Evolutionary conservation across 2,329 filamentous ascomycete genomes (phyloP).

Genomic region (Juglanconis juglandina): DNA sequence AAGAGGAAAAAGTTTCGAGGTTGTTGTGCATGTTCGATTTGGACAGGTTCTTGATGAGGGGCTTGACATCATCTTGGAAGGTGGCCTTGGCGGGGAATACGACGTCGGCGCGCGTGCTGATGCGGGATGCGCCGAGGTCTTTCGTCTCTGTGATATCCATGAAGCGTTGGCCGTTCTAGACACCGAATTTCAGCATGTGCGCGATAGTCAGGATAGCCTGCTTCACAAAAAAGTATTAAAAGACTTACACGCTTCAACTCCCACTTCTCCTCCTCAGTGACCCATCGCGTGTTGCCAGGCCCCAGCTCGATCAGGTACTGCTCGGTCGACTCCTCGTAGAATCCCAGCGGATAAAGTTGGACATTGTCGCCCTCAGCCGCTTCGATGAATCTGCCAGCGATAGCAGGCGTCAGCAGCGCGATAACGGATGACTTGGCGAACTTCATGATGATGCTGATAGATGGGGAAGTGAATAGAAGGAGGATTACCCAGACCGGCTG

Average conservation of each 20-base stretch:
- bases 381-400: constrained; percentile 56
- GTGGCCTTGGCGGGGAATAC: constrained; percentile 56
- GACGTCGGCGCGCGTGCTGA: constrained; percentile 14
- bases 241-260: constrained; percentile 70
- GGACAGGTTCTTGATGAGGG: constrained; percentile 56
- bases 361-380: constrained; percentile 48
- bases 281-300: constrained; percentile 80
- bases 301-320: constrained; percentile 76
- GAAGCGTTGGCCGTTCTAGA: constrained; percentile 67
- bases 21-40: constrained; percentile 64
- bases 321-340: constrained; percentile 35
- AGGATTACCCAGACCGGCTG: neutral
- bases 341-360: constrained; percentile 42
- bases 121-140: constrained; percentile 47
- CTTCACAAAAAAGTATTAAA: neutral
- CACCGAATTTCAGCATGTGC: neutral
- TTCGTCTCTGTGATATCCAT: constrained; percentile 71
- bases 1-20: constrained; percentile 62
- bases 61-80: constrained; percentile 54
- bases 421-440: constrained; percentile 50
- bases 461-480: neutral
- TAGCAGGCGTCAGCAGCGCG: constrained; percentile 52
- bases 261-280: constrained; percentile 96
- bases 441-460: constrained; percentile 42
- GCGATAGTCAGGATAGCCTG: neutral